Conservation (phyloP, 1,284 basidiomycete species). For the Austroboletus niveus region DNA sequence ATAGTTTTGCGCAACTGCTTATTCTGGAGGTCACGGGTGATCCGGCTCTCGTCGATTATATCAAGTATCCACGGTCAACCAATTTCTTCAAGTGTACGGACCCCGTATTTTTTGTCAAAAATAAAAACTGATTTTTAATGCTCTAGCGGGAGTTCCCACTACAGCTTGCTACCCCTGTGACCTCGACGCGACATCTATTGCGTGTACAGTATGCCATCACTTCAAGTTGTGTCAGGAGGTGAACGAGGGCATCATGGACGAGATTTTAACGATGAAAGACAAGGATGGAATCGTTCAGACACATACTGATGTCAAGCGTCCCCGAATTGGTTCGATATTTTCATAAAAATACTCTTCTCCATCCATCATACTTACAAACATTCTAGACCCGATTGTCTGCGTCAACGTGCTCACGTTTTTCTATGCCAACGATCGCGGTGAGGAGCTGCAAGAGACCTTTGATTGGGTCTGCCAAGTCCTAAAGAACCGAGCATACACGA, state of each 20-base stretch:
- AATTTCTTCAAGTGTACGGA: constrained; percentile 21
- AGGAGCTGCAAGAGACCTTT: constrained; percentile 19
- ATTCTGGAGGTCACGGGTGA: constrained; percentile 20
- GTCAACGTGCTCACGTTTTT: constrained; percentile 24
- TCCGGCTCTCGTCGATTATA: constrained; percentile 19
- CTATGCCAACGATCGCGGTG: constrained; percentile 20
- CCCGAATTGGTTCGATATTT: no score
- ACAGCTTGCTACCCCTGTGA: constrained; percentile 14
- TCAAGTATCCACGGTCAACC: constrained; percentile 17
- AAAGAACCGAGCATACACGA: constrained; percentile 22
- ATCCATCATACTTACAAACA: no score
- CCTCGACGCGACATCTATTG: constrained; percentile 22
- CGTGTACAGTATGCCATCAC: constrained; percentile 4
- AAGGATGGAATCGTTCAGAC: no score
- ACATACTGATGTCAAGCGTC: no score
- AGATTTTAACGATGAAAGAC: no score
- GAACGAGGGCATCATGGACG: no score
- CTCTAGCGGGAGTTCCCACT: constrained; percentile 10
- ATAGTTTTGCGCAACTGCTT: constrained; percentile 23
- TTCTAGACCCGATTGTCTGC: constrained; percentile 19
- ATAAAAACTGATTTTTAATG: no score
- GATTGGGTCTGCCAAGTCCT: constrained; percentile 21
- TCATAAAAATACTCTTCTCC: no score
- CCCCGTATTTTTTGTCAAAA: not conserved
- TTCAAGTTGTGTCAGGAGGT: no score